Conservation (phyloP, 306 rosid genomes). For the Purshia tridentata region DNA sequence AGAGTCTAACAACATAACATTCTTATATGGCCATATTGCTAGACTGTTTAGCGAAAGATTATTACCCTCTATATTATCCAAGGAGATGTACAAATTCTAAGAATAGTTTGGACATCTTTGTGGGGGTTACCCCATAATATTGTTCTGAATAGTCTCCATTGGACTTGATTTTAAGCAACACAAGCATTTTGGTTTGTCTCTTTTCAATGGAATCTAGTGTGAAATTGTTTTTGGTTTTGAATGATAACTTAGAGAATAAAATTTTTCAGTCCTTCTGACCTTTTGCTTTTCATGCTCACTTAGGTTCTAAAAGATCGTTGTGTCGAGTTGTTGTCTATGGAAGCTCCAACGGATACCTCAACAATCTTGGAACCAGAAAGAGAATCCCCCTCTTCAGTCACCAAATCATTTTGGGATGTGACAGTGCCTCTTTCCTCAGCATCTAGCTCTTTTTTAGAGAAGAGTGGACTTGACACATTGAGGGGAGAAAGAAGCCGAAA, state of each 20-base stretch:
- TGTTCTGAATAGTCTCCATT: too few species aligned
- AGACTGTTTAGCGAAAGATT: too few species aligned
- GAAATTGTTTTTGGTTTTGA: neutral
- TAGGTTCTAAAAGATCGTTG: conserved; percentile 54
- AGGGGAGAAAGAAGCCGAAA: conserved; percentile 30
- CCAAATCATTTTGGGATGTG: conserved; percentile 71
- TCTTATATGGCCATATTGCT: too few species aligned
- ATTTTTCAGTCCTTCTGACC: neutral
- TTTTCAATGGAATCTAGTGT: neutral
- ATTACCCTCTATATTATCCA: too few species aligned
- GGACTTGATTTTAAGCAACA: too few species aligned
- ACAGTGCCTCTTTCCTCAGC: conserved; percentile 42
- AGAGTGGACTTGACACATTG: conserved; percentile 25
- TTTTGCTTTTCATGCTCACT: conserved; percentile 15
- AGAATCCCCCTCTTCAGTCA: conserved; percentile 38
- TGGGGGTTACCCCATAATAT: too few species aligned
- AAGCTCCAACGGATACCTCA: conserved; percentile 45
- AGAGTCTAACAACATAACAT: too few species aligned
- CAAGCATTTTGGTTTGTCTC: neutral
- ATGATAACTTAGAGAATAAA: too few species aligned
- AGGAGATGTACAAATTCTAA: too few species aligned
- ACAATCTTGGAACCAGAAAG: conserved; percentile 70
- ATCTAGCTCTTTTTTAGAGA: conserved; percentile 29
- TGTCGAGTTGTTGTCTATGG: conserved; percentile 51
- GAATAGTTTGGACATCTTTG: too few species aligned